phyloP scores from a whole-genome alignment of 176 grass and related monocot genomes.

The Pontederia crassipes region DNA sequence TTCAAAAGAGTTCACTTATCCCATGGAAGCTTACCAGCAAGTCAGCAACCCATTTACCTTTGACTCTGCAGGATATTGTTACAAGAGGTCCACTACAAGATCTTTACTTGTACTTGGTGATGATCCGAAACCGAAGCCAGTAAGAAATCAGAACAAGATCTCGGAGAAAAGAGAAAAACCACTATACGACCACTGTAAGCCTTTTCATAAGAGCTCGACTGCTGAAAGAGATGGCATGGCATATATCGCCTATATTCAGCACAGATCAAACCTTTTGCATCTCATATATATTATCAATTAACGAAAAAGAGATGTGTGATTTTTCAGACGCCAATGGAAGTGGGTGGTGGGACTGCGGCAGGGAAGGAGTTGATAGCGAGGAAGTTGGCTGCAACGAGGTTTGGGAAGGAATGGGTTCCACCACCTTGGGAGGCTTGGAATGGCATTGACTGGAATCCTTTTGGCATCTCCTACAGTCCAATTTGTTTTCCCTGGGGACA shows the following conservation, averaged over 20 bases:
- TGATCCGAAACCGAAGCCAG: conserved; percentile 39
- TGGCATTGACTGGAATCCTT: conserved; percentile 35
- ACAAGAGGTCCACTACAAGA: conserved; percentile 2
- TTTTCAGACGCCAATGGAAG: conserved; percentile 62
- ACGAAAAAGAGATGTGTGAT: not conserved
- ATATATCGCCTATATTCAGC: no score
- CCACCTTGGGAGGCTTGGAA: conserved; percentile 60
- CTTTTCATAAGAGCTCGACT: no score
- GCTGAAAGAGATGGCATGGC: no score
- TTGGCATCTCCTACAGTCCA: no score
- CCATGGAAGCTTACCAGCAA: no score
- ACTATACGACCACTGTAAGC: conserved; percentile 87
- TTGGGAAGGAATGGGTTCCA: conserved; percentile 86
- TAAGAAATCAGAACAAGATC: conserved; percentile 15
- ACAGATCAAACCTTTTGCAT: not conserved
- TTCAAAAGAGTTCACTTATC: no score
- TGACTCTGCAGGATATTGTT: no score
- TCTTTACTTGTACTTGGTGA: conserved; percentile 64
- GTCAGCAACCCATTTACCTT: no score
- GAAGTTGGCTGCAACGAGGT: conserved; percentile 69
- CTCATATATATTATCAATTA: not conserved
- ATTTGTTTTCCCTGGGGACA: no score
- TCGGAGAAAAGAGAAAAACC: conserved; percentile 19
- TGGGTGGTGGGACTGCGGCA: conserved; percentile 60
- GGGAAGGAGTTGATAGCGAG: conserved; percentile 75